Evolutionary conservation across 768 basidiomycete genomes (phyloP).

Genomic region (Filobasidium wieringae): DNA sequence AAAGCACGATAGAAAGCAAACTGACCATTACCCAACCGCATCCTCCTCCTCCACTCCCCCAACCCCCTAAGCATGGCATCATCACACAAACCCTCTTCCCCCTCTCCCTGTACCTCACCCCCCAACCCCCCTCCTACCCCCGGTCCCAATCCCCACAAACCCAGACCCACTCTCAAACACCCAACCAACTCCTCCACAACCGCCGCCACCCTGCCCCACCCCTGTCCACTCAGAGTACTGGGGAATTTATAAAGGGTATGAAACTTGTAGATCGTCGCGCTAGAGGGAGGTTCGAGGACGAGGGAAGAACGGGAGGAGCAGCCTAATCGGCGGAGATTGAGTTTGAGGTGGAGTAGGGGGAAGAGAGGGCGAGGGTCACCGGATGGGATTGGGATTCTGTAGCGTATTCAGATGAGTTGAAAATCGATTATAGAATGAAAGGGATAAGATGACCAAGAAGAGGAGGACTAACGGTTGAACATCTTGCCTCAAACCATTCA

Average conservation of each 20-base stretch:
- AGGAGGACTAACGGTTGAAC: not conserved
- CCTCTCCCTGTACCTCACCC: not conserved
- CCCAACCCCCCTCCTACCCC: not conserved
- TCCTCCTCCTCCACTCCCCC: not conserved
- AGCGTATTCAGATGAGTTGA: not conserved
- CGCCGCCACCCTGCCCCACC: not conserved
- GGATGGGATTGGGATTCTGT: not conserved
- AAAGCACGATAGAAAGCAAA: too few relatives aligned
- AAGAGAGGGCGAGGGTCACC: not conserved
- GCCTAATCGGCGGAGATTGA: not conserved
- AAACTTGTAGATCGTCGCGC: constrained; percentile 11
- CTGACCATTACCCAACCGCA: too few relatives aligned
- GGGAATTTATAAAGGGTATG: constrained; percentile 6
- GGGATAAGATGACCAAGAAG: not conserved
- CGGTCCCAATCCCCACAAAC: not conserved
- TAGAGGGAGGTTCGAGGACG: not conserved
- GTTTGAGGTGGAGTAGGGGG: not conserved
- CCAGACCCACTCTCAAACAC: not conserved
- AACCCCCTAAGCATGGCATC: not conserved
- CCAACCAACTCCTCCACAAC: not conserved
- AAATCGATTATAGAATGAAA: too few relatives aligned
- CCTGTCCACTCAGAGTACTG: not conserved
- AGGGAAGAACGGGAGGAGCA: not conserved
- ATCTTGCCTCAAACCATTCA: not conserved
- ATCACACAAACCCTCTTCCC: not conserved